Conservation (phyloP, 2,329 filamentous ascomycete genomes). For the Neonectria sp. region DNA sequence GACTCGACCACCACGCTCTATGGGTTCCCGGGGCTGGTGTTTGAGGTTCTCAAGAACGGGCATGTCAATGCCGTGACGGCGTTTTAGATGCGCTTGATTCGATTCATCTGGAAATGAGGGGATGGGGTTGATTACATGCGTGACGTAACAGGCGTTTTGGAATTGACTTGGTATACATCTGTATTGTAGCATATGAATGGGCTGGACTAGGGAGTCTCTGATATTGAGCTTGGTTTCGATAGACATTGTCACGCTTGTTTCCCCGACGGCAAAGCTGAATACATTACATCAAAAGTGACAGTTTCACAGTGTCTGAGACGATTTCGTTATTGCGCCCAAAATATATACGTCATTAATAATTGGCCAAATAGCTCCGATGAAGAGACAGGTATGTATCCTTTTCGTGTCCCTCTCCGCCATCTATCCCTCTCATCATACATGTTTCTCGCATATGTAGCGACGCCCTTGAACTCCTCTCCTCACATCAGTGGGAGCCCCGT, state of each 20-base stretch:
- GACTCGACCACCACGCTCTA: slow-evolving; percentile 86
- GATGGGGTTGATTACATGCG: not conserved
- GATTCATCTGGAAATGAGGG: not conserved
- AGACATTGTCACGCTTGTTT: not conserved
- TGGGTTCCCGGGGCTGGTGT: slow-evolving; percentile 93
- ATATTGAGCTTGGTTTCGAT: not conserved
- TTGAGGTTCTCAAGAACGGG: slow-evolving; percentile 95
- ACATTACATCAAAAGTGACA: not conserved
- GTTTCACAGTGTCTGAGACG: not conserved
- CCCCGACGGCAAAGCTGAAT: not conserved
- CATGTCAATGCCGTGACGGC: slow-evolving; percentile 91
- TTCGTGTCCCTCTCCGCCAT: slow-evolving; percentile 17
- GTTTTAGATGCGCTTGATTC: slow-evolving; percentile 67
- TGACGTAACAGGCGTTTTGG: slow-evolving; percentile 33
- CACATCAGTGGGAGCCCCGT: slow-evolving; percentile 12
- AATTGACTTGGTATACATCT: slow-evolving; percentile 21
- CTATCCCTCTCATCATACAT: slow-evolving; percentile 25
- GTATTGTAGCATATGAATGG: not conserved
- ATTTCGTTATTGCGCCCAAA: not conserved
- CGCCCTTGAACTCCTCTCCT: slow-evolving; percentile 22
- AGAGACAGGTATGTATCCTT: slow-evolving; percentile 28
- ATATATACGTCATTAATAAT: slow-evolving; percentile 14
- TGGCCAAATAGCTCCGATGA: slow-evolving; percentile 6
- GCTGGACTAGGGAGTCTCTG: not conserved
- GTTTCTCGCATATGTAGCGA: not conserved